These are phyloP conservation scores for Hortiboletus rubellus DNA, from an alignment of 1,284 basidiomycete species.

Conservation along the genomic window DNA sequence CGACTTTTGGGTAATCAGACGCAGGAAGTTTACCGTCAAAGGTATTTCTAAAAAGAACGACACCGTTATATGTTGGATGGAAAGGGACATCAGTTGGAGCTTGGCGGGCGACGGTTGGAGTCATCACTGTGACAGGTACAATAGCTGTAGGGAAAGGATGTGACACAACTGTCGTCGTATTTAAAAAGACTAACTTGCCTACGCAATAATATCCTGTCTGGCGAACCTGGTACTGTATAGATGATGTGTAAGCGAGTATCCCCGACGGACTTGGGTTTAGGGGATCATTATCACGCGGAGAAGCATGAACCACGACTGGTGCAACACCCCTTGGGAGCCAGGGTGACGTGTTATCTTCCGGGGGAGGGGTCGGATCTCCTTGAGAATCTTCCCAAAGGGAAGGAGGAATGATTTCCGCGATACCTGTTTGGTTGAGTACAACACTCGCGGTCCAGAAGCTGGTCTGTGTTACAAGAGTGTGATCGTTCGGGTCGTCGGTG, in stretches of 20 bases:
- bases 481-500: constrained; percentile 49
- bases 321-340: constrained; percentile 39
- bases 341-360: constrained; percentile 47
- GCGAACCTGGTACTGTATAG: constrained; percentile 79
- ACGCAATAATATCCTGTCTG: constrained; percentile 96
- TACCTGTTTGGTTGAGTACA: constrained; percentile 43
- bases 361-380: constrained; percentile 56
- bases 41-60: constrained; percentile 84
- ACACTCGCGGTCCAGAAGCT: constrained; percentile 79
- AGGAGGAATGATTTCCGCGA: constrained; percentile 6
- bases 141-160: constrained; percentile 52
- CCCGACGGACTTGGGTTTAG: constrained; percentile 51
- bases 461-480: constrained; percentile 63
- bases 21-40: constrained; percentile 91
- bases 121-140: constrained; percentile 76
- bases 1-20: constrained; percentile 97
- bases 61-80: constrained; percentile 82
- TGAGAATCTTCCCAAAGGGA: constrained; percentile 59
- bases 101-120: constrained; percentile 34
- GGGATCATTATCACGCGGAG: constrained; percentile 30
- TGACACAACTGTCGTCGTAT: constrained; percentile 8
- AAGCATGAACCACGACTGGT: constrained; percentile 6
- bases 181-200: constrained; percentile 51
- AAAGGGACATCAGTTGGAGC: constrained; percentile 52
- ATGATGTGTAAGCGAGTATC: constrained; percentile 53